These are phyloP conservation scores for Pyrenula aspistea DNA, from an alignment of 495 filamentous ascomycete species.

Conservation along the genomic window DNA sequence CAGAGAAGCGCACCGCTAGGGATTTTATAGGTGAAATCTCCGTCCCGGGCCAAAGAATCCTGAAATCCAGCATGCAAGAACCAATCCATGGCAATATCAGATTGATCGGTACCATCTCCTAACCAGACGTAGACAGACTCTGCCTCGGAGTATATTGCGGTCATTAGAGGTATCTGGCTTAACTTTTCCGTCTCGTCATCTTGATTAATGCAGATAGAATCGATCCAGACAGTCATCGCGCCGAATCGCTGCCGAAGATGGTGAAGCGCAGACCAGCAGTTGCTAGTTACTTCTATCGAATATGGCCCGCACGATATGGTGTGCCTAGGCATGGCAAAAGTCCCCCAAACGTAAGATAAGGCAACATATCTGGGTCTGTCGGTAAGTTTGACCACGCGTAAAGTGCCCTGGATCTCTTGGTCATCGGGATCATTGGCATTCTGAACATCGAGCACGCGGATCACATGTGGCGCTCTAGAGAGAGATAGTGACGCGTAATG, in stretches of 20 bases:
- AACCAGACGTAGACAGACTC: conserved; percentile 7
- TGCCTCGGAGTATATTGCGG: conserved; percentile 9
- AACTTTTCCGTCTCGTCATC: conserved; percentile 3
- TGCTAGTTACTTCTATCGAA: not conserved
- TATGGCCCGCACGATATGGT: not conserved
- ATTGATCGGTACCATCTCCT: not conserved
- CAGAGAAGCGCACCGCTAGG: too few relatives aligned
- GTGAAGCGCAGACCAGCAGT: not conserved
- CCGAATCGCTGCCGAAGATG: not conserved
- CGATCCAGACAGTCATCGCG: not conserved
- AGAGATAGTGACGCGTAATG: too few relatives aligned
- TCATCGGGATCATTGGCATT: too few relatives aligned
- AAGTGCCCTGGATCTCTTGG: too few relatives aligned
- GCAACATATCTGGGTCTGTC: conserved; percentile 2
- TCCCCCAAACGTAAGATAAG: conserved; percentile 7
- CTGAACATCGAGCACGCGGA: too few relatives aligned
- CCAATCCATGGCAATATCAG: not conserved
- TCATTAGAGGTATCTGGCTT: conserved; percentile 9
- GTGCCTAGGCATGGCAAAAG: not conserved
- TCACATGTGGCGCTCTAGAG: too few relatives aligned
- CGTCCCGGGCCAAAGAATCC: not conserved
- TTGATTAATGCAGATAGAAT: too few relatives aligned
- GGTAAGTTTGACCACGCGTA: not conserved
- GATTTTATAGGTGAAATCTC: too few relatives aligned
- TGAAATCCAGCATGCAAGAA: not conserved